Evolutionary conservation across 768 basidiomycete genomes (phyloP).

Genomic region (Chalciporus pseudorubinellus): DNA sequence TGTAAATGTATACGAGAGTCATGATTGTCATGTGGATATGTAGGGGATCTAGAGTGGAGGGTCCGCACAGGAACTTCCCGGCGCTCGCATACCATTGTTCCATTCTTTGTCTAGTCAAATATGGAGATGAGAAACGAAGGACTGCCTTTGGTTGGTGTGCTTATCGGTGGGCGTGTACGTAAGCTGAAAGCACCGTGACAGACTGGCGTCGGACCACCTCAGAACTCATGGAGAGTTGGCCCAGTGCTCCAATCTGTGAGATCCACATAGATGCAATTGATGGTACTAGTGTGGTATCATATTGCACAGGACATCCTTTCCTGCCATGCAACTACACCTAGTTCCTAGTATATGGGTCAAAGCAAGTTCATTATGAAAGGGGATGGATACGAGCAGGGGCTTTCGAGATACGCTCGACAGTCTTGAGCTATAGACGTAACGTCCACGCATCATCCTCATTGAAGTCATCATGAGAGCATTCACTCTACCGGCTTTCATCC

Average conservation of each 20-base stretch:
- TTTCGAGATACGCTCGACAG: too few relatives aligned
- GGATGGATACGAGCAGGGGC: background rate
- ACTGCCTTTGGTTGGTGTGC: slow-evolving; percentile 10
- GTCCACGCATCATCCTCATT: background rate
- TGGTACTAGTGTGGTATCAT: too few relatives aligned
- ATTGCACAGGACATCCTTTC: too few relatives aligned
- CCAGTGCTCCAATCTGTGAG: too few relatives aligned
- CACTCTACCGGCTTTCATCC: background rate
- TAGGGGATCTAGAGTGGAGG: slow-evolving; percentile 6
- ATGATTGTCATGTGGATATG: background rate
- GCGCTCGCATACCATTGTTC: too few relatives aligned
- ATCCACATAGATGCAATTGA: too few relatives aligned
- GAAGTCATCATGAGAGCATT: slow-evolving; percentile 4
- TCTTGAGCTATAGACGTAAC: background rate
- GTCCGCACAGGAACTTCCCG: too few relatives aligned
- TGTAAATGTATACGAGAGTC: background rate
- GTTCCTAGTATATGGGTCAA: slow-evolving; percentile 7
- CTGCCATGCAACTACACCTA: slow-evolving; percentile 11
- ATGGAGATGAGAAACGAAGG: slow-evolving; percentile 12
- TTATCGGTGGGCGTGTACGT: background rate
- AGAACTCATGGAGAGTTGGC: too few relatives aligned
- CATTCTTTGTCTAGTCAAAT: too few relatives aligned
- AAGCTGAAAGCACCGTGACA: slow-evolving; percentile 7
- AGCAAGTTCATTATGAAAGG: slow-evolving; percentile 5
- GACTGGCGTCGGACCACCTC: too few relatives aligned